Evolutionary conservation across 306 rosid genomes (phyloP).

Genomic region (Vigna unguiculata): DNA sequence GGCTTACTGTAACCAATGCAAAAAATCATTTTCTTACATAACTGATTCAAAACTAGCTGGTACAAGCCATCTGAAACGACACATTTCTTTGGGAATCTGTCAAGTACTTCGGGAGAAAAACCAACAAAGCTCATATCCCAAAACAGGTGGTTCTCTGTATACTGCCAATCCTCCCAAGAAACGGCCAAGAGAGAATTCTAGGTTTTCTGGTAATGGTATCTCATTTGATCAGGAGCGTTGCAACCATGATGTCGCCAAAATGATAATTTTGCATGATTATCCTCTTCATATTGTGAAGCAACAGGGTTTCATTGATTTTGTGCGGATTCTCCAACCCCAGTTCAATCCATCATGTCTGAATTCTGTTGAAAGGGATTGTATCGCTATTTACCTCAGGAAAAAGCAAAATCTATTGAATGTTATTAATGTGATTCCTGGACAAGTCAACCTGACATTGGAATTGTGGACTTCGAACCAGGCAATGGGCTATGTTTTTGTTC

Average conservation of each 20-base stretch:
- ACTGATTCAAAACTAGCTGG: constrained; percentile 81
- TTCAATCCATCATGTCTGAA: constrained; percentile 56
- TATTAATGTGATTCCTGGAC: constrained; percentile 71
- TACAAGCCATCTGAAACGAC: constrained; percentile 88
- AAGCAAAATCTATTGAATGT: constrained; percentile 72
- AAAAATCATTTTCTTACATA: constrained; percentile 79
- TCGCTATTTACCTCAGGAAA: constrained; percentile 63
- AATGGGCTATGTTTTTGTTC: constrained; percentile 69
- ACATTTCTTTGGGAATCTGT: constrained; percentile 78
- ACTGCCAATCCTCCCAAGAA: constrained; percentile 59
- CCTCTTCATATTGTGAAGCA: constrained; percentile 90
- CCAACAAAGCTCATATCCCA: constrained; percentile 46
- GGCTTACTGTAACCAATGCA: constrained; percentile 87
- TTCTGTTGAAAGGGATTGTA: constrained; percentile 64
- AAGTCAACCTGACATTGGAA: constrained; percentile 81
- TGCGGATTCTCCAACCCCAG: constrained; percentile 75
- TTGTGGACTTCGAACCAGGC: constrained; percentile 75
- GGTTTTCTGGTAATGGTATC: constrained; percentile 48
- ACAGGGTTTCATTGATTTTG: constrained; percentile 71
- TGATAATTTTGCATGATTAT: constrained; percentile 88
- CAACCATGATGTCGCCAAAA: constrained; percentile 72
- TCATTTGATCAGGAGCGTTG: constrained; percentile 73
- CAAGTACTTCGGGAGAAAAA: constrained; percentile 69
- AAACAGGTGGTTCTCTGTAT: constrained; percentile 44
- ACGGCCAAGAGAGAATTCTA: constrained; percentile 57